Conservation (phyloP, 768 basidiomycete species). For the Grammothele lineata region DNA sequence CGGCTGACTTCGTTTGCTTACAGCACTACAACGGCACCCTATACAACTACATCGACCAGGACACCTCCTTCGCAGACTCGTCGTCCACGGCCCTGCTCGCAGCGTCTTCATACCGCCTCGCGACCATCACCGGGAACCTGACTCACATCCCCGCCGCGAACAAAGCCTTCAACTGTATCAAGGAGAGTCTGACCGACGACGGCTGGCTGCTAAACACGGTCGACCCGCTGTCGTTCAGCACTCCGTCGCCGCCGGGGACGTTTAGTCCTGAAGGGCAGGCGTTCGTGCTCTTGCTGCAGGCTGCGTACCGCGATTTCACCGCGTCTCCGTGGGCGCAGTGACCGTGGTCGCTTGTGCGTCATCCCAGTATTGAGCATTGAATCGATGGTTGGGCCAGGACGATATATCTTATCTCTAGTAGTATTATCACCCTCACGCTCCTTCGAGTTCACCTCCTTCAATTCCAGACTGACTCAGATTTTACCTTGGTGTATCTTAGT, state of each 20-base stretch:
- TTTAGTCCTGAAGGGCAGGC: conserved; percentile 58
- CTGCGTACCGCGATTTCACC: conserved; percentile 35
- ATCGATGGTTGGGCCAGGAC: too few species aligned
- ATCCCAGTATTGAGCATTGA: too few species aligned
- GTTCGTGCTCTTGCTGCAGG: conserved; percentile 51
- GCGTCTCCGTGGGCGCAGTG: too few species aligned
- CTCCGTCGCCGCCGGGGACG: conserved; percentile 29
- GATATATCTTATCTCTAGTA: too few species aligned
- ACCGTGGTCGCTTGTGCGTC: too few species aligned
- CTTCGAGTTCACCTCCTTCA: too few species aligned
- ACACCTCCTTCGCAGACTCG: conserved; percentile 49
- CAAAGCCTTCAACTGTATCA: conserved; percentile 34
- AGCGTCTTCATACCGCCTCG: conserved; percentile 51
- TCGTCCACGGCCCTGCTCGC: conserved; percentile 56
- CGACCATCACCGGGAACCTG: conserved; percentile 35
- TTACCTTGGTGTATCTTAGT: too few species aligned
- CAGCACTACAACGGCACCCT: conserved; percentile 44
- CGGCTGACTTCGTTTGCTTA: too few species aligned
- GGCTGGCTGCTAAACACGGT: conserved; percentile 45
- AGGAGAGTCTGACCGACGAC: conserved; percentile 33
- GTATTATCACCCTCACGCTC: too few species aligned
- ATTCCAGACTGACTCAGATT: too few species aligned
- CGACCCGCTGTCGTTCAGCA: conserved; percentile 47
- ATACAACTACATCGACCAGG: conserved; percentile 48
- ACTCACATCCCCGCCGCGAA: conserved; percentile 38